Conservation (phyloP, 768 basidiomycete species). For the Myochromella boudieri region DNA sequence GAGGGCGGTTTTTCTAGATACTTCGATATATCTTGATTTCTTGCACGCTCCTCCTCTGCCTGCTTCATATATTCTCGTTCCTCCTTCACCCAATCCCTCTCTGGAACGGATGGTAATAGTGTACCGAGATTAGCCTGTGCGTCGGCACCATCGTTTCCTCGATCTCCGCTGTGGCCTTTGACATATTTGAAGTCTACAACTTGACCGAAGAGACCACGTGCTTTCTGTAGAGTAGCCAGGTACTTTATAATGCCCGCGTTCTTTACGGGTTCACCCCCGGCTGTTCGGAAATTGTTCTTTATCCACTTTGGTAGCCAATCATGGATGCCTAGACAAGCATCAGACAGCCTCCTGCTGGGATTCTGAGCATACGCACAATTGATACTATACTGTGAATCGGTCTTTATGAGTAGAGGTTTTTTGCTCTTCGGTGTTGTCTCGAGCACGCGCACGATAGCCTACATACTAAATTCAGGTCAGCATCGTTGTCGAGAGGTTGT, state of each 20-base stretch:
- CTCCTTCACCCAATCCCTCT: constrained; percentile 60
- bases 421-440: constrained; percentile 64
- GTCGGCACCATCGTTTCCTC: constrained; percentile 90
- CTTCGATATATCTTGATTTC: not conserved
- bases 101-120: constrained; percentile 33
- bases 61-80: constrained; percentile 20
- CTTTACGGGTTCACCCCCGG: constrained; percentile 59
- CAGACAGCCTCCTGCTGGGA: constrained; percentile 7
- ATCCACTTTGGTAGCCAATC: constrained; percentile 74
- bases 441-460: constrained; percentile 85
- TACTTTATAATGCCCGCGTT: constrained; percentile 75
- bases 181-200: constrained; percentile 68
- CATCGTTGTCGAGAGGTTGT: not conserved
- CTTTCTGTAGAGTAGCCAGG: constrained; percentile 58
- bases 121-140: constrained; percentile 62
- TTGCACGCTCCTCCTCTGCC: constrained; percentile 5
- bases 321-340: constrained; percentile 54
- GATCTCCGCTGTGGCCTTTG: constrained; percentile 72
- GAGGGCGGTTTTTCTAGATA: too few species aligned
- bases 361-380: constrained; percentile 48
- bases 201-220: constrained; percentile 51
- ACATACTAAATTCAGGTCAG: constrained; percentile 6
- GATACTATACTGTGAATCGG: constrained; percentile 86
- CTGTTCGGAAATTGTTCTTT: constrained; percentile 46
- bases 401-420: constrained; percentile 68